Percentiles rank a stretch among this genome's conserved stretches.
Evolutionary conservation across 2,329 filamentous ascomycete species (phyloP).

Genomic region (Pseudogymnoascus sp.): DNA sequence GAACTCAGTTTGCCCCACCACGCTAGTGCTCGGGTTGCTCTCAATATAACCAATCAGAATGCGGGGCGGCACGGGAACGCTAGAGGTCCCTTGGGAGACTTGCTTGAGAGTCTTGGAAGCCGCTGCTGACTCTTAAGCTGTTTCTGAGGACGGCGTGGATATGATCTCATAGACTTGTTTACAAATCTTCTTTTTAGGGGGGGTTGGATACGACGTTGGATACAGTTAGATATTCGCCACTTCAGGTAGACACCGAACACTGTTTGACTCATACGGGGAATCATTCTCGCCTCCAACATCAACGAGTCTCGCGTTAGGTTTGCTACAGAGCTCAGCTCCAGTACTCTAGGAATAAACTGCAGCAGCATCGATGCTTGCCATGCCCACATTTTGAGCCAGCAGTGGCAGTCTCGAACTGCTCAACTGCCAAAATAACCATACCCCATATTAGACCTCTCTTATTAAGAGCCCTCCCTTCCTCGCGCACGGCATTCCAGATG

Average conservation of each 20-base stretch:
- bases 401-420: background rate
- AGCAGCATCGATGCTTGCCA: background rate
- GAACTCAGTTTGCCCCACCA: background rate
- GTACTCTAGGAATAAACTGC: slow-evolving; percentile 4
- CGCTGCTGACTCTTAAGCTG: background rate
- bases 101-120: background rate
- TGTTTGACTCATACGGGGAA: background rate
- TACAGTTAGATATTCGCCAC: background rate
- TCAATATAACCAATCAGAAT: background rate
- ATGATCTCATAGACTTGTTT: background rate
- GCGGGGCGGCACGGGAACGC: background rate
- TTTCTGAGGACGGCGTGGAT: background rate
- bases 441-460: background rate
- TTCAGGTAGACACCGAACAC: background rate
- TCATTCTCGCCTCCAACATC: background rate
- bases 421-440: background rate
- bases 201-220: too few species aligned
- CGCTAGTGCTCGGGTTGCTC: slow-evolving; percentile 2
- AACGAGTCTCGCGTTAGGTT: background rate
- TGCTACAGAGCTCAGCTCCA: slow-evolving; percentile 2
- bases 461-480: background rate
- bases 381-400: background rate
- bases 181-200: background rate
- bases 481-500: background rate
- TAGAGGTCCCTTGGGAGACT: background rate